These are phyloP conservation scores for Candida hispaniensis DNA, from an alignment of 805 yeast species.

Conservation along the genomic window DNA sequence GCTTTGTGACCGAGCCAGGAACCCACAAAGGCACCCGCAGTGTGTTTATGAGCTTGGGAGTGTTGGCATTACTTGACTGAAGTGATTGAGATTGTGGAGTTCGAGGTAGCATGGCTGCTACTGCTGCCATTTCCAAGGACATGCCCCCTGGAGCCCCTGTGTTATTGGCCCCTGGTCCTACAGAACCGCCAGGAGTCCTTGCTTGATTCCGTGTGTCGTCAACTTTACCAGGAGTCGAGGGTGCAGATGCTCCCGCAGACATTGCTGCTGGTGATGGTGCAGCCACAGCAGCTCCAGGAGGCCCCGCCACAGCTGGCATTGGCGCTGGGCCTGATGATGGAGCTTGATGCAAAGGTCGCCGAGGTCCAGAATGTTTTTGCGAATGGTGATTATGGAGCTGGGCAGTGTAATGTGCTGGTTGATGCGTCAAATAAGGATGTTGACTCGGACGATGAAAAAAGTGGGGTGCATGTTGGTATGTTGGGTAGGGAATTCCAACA, in stretches of 20 bases:
- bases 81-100: too few species aligned
- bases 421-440: conserved; percentile 13
- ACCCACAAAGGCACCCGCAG: too few species aligned
- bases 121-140: too few species aligned
- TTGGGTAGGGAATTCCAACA: too few species aligned
- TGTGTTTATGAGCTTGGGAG: too few species aligned
- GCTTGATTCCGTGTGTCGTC: conserved; percentile 3
- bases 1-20: too few species aligned
- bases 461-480: conserved; percentile 1
- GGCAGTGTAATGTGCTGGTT: conserved; percentile 14
- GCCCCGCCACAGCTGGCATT: not conserved
- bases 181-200: conserved; percentile 16
- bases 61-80: too few species aligned
- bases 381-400: too few species aligned
- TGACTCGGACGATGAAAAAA: conserved; percentile 6
- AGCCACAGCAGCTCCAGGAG: not conserved
- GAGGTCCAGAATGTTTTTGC: not conserved
- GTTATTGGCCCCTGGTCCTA: too few species aligned
- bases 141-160: too few species aligned
- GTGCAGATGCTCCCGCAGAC: not conserved
- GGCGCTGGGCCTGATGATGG: conserved; percentile 5
- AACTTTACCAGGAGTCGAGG: not conserved
- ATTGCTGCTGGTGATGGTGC: conserved; percentile 4
- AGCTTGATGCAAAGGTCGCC: not conserved
- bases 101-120: too few species aligned